phyloP scores from a whole-genome alignment of 2,329 filamentous ascomycete species.

The Exophiala viscosa region DNA sequence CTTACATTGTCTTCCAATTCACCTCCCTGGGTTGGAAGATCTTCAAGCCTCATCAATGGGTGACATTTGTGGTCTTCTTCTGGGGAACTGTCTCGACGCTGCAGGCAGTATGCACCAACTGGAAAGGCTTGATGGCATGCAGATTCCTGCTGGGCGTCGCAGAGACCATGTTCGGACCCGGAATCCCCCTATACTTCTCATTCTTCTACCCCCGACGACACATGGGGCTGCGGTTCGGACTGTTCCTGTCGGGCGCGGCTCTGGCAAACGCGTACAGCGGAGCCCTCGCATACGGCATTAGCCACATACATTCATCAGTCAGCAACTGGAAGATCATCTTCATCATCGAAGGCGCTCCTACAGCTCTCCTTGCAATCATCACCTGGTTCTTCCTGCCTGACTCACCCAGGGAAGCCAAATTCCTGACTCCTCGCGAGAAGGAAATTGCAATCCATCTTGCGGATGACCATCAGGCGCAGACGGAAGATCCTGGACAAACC shows the following conservation, averaged over 20 bases:
- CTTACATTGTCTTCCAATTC: constrained; percentile 20
- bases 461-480: background rate
- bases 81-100: constrained; percentile 22
- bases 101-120: constrained; percentile 17
- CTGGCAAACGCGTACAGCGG: constrained; percentile 37
- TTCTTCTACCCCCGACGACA: constrained; percentile 52
- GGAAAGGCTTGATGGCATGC: constrained; percentile 23
- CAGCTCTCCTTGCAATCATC: constrained; percentile 39
- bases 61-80: constrained; percentile 16
- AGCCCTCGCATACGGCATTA: constrained; percentile 38
- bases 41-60: constrained; percentile 24
- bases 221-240: constrained; percentile 44
- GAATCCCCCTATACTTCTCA: constrained; percentile 36
- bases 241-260: constrained; percentile 41
- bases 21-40: constrained; percentile 23
- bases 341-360: constrained; percentile 44
- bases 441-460: constrained; percentile 22
- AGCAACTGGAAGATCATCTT: constrained; percentile 46
- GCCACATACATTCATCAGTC: constrained; percentile 28
- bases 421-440: constrained; percentile 39
- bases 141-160: constrained; percentile 19
- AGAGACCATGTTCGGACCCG: constrained; percentile 23
- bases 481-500: constrained; percentile 17
- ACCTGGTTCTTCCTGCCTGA: constrained; percentile 45
- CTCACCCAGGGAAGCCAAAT: constrained; percentile 40